Evolutionary conservation across 1,284 basidiomycete genomes (phyloP).

Genomic region (Microstroma glucosiphilum): DNA sequence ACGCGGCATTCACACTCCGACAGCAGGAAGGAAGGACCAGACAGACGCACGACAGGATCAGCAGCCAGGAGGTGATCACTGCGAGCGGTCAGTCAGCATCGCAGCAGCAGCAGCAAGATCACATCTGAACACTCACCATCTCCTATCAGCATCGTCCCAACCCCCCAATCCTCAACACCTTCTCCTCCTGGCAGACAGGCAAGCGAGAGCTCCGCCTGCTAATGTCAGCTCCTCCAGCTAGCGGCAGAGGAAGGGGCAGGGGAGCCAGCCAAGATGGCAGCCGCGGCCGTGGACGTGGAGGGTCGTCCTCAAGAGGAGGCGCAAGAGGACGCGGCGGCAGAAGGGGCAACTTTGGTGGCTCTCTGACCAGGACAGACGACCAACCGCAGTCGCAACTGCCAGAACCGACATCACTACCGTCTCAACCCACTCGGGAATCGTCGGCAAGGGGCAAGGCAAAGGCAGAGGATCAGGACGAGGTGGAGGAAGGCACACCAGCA

Average conservation of each 20-base stretch:
- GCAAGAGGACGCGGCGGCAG: conserved; percentile 16
- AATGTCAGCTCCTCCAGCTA: neutral
- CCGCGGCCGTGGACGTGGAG: too few species aligned
- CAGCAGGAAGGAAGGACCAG: neutral
- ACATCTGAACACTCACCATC: neutral
- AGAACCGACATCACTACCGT: neutral
- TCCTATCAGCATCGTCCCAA: neutral
- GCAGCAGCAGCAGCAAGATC: neutral
- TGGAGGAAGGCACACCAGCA: neutral
- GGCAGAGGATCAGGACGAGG: neutral
- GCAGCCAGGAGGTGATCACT: neutral
- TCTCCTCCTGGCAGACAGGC: neutral
- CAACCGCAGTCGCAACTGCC: neutral
- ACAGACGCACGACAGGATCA: neutral
- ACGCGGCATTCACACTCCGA: neutral
- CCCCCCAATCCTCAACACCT: neutral
- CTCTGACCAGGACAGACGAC: conserved; percentile 15
- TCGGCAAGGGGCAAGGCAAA: conserved; percentile 8
- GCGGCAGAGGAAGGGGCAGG: conserved; percentile 7
- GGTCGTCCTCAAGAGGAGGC: conserved; percentile 10
- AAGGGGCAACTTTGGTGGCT: conserved; percentile 32
- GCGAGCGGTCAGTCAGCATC: neutral
- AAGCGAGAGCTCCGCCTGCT: neutral
- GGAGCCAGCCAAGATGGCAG: conserved; percentile 6
- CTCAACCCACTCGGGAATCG: neutral